Conservation (phyloP, 2,329 filamentous ascomycete genomes). For the Arthroderma sp. region DNA sequence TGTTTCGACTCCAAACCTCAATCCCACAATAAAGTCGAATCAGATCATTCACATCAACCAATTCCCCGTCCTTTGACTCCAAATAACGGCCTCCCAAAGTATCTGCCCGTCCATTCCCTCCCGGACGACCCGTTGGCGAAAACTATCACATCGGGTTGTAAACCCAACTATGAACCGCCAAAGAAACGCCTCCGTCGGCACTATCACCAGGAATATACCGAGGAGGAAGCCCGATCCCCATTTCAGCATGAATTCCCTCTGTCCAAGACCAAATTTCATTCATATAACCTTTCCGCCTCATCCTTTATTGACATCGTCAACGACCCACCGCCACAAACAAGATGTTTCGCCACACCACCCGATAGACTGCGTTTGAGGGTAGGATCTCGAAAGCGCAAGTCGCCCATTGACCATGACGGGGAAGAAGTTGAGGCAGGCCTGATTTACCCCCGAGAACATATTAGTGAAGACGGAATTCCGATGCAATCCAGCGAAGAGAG, state of each 20-base stretch:
- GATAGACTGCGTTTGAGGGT: constrained; percentile 31
- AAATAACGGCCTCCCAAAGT: constrained; percentile 8
- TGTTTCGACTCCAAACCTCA: constrained; percentile 11
- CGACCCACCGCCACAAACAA: constrained; percentile 19
- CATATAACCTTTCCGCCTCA: constrained; percentile 28
- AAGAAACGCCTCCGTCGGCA: constrained; percentile 25
- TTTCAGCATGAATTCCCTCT: constrained; percentile 29
- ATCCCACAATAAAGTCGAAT: background rate
- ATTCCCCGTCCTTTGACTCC: background rate
- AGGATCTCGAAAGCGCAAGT: constrained; percentile 30
- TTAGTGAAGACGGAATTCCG: constrained; percentile 14
- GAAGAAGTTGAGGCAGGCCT: constrained; percentile 14
- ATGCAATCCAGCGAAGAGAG: constrained; percentile 26
- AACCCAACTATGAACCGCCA: constrained; percentile 24
- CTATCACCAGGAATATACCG: constrained; percentile 28
- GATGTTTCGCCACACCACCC: constrained; percentile 16
- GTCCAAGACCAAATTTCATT: constrained; percentile 31
- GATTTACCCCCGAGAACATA: constrained; percentile 19
- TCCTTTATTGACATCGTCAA: constrained; percentile 33
- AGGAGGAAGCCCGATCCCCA: constrained; percentile 11
- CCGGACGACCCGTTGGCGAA: constrained; percentile 19
- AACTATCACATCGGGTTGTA: constrained; percentile 16
- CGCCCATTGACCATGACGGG: constrained; percentile 23
- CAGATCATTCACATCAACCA: background rate
- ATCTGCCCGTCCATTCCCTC: constrained; percentile 10